A percentile compares a stretch with the other conserved stretches of the same genome.
Conservation (phyloP, 208 protist species). For the Giardia muris region DNA sequence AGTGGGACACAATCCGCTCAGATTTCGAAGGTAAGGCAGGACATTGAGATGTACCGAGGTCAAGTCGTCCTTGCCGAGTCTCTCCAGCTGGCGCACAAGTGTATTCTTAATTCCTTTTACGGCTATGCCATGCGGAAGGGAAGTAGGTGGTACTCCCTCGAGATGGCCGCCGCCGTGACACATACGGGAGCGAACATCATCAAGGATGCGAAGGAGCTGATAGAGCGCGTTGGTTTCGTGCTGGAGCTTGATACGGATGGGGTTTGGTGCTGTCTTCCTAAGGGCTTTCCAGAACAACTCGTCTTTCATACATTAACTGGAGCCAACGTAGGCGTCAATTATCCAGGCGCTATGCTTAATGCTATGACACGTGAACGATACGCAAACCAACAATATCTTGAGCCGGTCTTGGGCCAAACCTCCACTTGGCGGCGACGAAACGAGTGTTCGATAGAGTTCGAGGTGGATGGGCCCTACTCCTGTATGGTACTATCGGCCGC, state of each 20-base stretch:
- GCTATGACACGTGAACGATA: conserved; percentile 60
- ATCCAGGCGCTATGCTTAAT: conserved; percentile 95
- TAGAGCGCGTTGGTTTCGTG: conserved; percentile 85
- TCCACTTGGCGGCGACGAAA: conserved; percentile 40
- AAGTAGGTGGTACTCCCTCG: conserved; percentile 94
- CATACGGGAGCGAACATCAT: conserved; percentile 95
- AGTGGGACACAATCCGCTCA: background rate
- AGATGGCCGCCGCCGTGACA: conserved; percentile 95
- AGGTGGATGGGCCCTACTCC: conserved; percentile 97
- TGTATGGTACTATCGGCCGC: conserved; percentile 96
- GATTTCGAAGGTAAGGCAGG: background rate
- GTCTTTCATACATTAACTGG: background rate
- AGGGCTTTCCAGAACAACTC: conserved; percentile 27
- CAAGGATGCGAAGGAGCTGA: conserved; percentile 73
- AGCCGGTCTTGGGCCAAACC: background rate
- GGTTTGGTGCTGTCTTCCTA: conserved; percentile 97
- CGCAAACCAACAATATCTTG: conserved; percentile 24
- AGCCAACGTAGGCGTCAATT: conserved; percentile 26
- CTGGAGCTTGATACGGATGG: conserved; percentile 99
- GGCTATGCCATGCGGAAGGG: conserved; percentile 61
- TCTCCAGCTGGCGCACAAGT: conserved; percentile 97
- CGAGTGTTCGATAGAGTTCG: conserved; percentile 96
- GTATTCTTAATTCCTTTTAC: conserved; percentile 99
- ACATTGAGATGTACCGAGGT: background rate
- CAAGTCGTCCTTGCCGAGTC: conserved; percentile 90